These are phyloP conservation scores for Xylariaceae sp. DNA, from an alignment of 2,329 filamentous ascomycete genomes.

Conservation along the genomic window DNA sequence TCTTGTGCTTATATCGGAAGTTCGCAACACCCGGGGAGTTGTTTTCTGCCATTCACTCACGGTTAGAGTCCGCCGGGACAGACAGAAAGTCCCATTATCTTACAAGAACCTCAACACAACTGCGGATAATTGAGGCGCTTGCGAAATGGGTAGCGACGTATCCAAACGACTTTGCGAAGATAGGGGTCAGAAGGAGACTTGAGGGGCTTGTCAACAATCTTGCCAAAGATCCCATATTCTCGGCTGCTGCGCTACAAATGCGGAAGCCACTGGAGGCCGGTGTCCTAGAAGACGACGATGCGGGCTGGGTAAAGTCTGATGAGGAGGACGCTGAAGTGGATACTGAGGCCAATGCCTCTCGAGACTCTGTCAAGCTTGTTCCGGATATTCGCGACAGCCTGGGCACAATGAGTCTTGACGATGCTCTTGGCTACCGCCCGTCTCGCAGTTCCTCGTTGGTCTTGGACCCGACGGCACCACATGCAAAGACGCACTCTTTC, in stretches of 20 bases:
- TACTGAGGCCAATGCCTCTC: conserved; percentile 23
- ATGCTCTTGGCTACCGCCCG: conserved; percentile 36
- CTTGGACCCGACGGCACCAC: conserved; percentile 30
- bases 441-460: conserved; percentile 43
- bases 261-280: conserved; percentile 65
- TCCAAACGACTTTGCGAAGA: conserved; percentile 85
- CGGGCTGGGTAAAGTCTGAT: conserved; percentile 84
- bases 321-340: conserved; percentile 29
- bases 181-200: conserved; percentile 64
- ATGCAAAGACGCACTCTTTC: conserved; percentile 39
- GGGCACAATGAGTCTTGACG: conserved; percentile 44
- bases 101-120: conserved; percentile 71
- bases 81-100: conserved; percentile 64
- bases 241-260: conserved; percentile 81
- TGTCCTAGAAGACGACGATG: conserved; percentile 82
- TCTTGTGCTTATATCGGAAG: conserved; percentile 88
- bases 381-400: conserved; percentile 41
- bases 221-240: conserved; percentile 74
- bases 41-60: conserved; percentile 69
- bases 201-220: conserved; percentile 70
- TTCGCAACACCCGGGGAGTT: conserved; percentile 79
- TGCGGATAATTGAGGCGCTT: conserved; percentile 76
- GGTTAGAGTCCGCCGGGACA: conserved; percentile 65
- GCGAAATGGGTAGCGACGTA: conserved; percentile 87
- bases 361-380: conserved; percentile 17